These are phyloP conservation scores for Nicotiana attenuata DNA, from an alignment of 257 asterid genomes.

Conservation along the genomic window DNA sequence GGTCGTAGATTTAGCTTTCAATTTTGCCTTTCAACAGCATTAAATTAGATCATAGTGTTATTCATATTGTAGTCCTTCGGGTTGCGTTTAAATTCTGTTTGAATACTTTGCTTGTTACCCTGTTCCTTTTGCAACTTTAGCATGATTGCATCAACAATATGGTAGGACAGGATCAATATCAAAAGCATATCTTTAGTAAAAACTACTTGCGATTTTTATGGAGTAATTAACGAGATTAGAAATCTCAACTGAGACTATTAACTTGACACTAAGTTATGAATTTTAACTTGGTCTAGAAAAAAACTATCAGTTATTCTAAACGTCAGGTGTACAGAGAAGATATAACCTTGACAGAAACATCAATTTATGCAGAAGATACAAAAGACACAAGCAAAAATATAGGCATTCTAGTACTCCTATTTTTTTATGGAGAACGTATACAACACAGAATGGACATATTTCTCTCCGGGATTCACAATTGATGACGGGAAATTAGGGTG, in stretches of 20 bases:
- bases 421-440: conserved; percentile 34
- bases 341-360: background rate
- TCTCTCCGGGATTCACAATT: conserved; percentile 44
- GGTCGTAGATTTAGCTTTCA: too few species aligned
- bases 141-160: too few species aligned
- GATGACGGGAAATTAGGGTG: conserved; percentile 64
- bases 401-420: background rate
- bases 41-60: too few species aligned
- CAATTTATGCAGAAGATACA: background rate
- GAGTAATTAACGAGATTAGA: background rate
- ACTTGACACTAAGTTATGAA: background rate
- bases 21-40: too few species aligned
- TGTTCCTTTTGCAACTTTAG: too few species aligned
- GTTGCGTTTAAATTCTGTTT: too few species aligned
- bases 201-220: background rate
- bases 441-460: conserved; percentile 48
- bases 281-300: background rate
- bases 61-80: too few species aligned
- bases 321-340: background rate
- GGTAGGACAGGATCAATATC: background rate
- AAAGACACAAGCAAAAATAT: background rate
- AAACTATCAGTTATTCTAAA: background rate
- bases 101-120: too few species aligned
- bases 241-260: background rate
- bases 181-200: background rate